Evolutionary conservation across 2,329 filamentous ascomycete species (phyloP).

Genomic region (Westerdykella aurantiaca): DNA sequence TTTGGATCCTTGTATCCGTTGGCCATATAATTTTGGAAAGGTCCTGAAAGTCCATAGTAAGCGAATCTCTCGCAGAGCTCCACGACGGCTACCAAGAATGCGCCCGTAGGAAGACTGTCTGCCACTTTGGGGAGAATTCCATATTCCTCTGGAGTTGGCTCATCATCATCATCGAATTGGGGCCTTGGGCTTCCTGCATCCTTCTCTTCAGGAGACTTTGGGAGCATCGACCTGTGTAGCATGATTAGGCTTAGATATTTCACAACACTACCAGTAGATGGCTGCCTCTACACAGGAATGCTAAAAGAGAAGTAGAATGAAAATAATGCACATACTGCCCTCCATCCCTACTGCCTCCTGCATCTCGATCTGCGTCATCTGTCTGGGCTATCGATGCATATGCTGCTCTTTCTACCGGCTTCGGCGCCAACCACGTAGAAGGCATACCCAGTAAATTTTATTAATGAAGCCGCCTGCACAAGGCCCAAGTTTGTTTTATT

Average conservation of each 20-base stretch:
- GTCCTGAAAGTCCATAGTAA: constrained; percentile 44
- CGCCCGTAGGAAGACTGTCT: constrained; percentile 43
- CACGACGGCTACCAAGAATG: constrained; percentile 46
- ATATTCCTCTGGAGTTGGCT: constrained; percentile 23
- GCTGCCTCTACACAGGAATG: too few species aligned
- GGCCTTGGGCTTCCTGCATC: too few species aligned
- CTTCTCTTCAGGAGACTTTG: too few species aligned
- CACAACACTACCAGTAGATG: too few species aligned
- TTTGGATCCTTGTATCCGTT: constrained; percentile 38
- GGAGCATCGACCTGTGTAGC: too few species aligned
- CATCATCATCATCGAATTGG: constrained; percentile 13
- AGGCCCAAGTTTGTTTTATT: too few species aligned
- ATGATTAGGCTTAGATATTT: too few species aligned
- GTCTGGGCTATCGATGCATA: constrained; percentile 31
- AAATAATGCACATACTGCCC: too few species aligned
- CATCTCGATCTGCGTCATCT: constrained; percentile 15
- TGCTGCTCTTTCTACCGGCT: constrained; percentile 16
- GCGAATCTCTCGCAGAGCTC: constrained; percentile 48
- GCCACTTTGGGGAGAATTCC: constrained; percentile 33
- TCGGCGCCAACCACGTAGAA: constrained; percentile 14
- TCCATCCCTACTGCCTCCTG: too few species aligned
- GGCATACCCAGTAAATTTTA: constrained; percentile 10
- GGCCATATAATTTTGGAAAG: constrained; percentile 48
- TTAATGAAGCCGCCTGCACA: too few species aligned
- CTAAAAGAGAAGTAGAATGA: too few species aligned